Conservation (phyloP, 768 basidiomycete species). For the Mrakia gelida region DNA sequence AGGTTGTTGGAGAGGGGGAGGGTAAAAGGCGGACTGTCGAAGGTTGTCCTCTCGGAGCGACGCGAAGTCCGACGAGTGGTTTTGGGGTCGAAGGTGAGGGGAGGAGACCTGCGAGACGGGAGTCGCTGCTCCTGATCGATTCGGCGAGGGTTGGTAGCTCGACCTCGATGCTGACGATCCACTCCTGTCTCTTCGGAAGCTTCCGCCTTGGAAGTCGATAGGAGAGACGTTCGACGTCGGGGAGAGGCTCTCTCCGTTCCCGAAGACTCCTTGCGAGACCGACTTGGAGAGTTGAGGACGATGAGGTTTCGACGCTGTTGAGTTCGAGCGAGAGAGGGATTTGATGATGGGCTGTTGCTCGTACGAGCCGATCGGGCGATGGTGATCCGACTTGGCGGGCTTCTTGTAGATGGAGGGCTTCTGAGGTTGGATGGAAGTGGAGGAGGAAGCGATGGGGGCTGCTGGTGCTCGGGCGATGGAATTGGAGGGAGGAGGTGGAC, state of each 20-base stretch:
- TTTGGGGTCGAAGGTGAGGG: neutral
- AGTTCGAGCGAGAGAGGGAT: neutral
- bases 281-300: neutral
- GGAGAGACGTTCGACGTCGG: neutral
- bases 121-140: constrained; percentile 1
- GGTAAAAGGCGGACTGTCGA: neutral
- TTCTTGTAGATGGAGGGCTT: neutral
- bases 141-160: neutral
- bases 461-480: neutral
- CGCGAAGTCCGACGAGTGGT: too few species aligned
- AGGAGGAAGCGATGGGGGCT: neutral
- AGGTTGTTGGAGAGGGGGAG: neutral
- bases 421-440: neutral
- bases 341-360: neutral
- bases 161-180: constrained; percentile 11
- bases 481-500: neutral
- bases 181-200: neutral
- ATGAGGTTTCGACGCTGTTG: neutral
- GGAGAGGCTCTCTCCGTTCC: neutral
- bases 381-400: constrained; percentile 2
- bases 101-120: neutral
- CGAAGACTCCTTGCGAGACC: neutral
- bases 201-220: neutral
- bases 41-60: neutral
- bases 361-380: neutral